Conservation (phyloP, 257 asterid species). For the Petrea volubilis region DNA sequence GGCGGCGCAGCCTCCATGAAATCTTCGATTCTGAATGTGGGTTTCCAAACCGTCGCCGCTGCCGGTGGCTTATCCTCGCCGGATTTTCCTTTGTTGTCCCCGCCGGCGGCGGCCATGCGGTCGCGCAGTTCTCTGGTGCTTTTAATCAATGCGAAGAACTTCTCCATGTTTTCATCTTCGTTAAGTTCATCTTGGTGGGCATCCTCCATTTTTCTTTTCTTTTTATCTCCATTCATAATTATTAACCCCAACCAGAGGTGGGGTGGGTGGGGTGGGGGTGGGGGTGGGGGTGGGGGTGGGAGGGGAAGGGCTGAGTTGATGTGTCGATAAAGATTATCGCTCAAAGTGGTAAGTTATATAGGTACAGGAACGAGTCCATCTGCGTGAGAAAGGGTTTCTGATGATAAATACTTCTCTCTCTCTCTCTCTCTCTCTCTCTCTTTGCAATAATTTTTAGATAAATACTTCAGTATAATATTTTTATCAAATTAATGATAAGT, state of each 20-base stretch:
- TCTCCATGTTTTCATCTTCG: constrained; percentile 33
- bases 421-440: too few relatives aligned
- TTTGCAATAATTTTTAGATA: too few relatives aligned
- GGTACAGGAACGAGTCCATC: not conserved
- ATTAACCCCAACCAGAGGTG: not conserved
- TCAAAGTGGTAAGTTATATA: not conserved
- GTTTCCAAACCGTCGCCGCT: constrained; percentile 24
- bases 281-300: too few relatives aligned
- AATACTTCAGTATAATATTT: too few relatives aligned
- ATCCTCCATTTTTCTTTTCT: constrained; percentile 24
- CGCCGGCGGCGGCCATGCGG: not conserved
- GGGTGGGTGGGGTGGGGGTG: not conserved
- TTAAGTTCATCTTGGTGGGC: not conserved
- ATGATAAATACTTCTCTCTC: too few relatives aligned
- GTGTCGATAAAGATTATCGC: not conserved
- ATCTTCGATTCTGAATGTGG: constrained; percentile 32
- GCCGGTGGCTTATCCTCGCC: not conserved
- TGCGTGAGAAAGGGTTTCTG: not conserved
- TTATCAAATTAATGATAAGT: too few relatives aligned
- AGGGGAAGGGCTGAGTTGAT: not conserved
- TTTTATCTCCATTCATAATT: constrained; percentile 29
- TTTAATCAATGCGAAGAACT: constrained; percentile 35
- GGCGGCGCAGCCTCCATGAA: constrained; percentile 29
- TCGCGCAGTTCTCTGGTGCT: constrained; percentile 32
- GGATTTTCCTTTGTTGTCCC: not conserved